Percentiles rank a stretch among this genome's conserved stretches.
phyloP scores from a whole-genome alignment of 345 rosid genomes.

The Clausena lansium region DNA sequence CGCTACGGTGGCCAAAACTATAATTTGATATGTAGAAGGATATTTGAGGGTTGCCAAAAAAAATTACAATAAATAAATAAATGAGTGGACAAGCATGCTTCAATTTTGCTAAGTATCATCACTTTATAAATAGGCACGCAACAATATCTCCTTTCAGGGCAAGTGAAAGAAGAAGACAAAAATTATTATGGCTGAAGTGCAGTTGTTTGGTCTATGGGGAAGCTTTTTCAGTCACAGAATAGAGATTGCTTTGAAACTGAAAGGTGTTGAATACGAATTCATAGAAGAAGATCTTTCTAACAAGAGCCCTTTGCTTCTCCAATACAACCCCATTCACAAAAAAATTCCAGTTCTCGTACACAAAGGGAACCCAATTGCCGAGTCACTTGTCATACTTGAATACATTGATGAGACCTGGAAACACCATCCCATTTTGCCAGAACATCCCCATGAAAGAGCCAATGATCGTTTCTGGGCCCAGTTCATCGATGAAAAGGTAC shows the following conservation, averaged over 20 bases:
- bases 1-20: too few relatives aligned
- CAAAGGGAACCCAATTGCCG: slow-evolving; percentile 34
- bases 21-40: too few relatives aligned
- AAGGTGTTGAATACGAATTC: slow-evolving; percentile 48
- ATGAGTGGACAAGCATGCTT: too few relatives aligned
- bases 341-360: slow-evolving; percentile 57
- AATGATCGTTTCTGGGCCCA: slow-evolving; percentile 56
- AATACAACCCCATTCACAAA: slow-evolving; percentile 40
- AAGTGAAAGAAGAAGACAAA: too few relatives aligned
- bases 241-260: slow-evolving; percentile 45
- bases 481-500: slow-evolving; percentile 50
- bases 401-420: slow-evolving; percentile 60
- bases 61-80: neutral
- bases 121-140: too few relatives aligned
- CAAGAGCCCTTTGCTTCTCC: too few relatives aligned
- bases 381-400: slow-evolving; percentile 50
- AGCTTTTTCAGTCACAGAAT: slow-evolving; percentile 48
- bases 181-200: slow-evolving; percentile 30
- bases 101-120: too few relatives aligned
- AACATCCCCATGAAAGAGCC: slow-evolving; percentile 46
- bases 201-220: slow-evolving; percentile 39
- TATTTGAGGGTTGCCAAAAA: neutral
- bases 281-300: slow-evolving; percentile 41
- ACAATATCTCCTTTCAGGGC: too few relatives aligned
- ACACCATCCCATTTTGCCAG: slow-evolving; percentile 38